Percentiles rank a stretch among this genome's conserved stretches.
phyloP scores from a whole-genome alignment of 2,329 filamentous ascomycete genomes.

The Tolypocladium guangdongense region DNA sequence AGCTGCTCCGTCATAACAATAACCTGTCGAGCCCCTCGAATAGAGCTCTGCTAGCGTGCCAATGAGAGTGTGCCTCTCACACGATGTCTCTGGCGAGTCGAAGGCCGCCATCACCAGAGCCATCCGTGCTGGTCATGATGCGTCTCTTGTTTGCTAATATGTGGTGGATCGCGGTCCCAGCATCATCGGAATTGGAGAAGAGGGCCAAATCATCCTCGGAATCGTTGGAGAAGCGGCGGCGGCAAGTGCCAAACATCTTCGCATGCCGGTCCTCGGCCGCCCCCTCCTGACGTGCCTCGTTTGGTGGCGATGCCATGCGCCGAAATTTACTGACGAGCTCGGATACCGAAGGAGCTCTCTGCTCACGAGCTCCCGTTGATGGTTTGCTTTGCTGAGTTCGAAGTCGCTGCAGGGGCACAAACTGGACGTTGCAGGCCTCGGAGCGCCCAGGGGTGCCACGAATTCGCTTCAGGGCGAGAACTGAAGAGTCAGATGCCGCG shows the following conservation, averaged over 20 bases:
- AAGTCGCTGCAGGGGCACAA: background rate
- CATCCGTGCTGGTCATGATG: background rate
- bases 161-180: background rate
- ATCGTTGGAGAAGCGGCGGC: conserved; percentile 5
- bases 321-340: conserved; percentile 14
- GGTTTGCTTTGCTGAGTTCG: background rate
- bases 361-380: background rate
- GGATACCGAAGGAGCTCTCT: conserved; percentile 11
- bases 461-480: background rate
- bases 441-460: background rate
- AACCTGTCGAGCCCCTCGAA: background rate
- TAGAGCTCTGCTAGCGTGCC: background rate
- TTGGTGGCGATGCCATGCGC: conserved; percentile 8
- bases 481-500: background rate
- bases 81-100: background rate
- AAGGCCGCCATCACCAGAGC: background rate
- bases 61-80: background rate
- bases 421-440: background rate
- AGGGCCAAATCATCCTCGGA: conserved; percentile 1
- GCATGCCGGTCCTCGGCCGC: background rate
- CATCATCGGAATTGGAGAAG: background rate
- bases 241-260: conserved; percentile 2
- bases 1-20: conserved; percentile 1
- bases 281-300: background rate
- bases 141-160: background rate